Evolutionary conservation across 768 basidiomycete genomes (phyloP).

Genomic region (Rhodosporidiobolus odoratus): DNA sequence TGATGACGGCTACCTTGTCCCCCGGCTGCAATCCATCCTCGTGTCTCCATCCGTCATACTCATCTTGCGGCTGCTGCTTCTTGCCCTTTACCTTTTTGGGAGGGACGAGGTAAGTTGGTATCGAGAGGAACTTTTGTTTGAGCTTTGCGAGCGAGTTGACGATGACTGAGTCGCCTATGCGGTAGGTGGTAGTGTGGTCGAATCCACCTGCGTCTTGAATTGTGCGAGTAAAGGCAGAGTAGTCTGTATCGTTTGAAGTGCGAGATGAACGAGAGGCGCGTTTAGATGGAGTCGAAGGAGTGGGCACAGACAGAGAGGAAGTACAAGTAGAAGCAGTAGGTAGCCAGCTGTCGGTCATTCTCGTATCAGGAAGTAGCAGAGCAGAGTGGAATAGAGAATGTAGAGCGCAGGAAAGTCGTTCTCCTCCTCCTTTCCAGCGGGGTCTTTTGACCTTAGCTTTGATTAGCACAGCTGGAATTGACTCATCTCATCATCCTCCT

Average conservation of each 20-base stretch:
- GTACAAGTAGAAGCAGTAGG: neutral
- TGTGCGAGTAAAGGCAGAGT: slow-evolving; percentile 25
- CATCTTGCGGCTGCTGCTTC: neutral
- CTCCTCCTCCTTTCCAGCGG: too few relatives aligned
- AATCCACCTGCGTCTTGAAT: neutral
- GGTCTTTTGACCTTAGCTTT: too few relatives aligned
- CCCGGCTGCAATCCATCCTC: slow-evolving; percentile 16
- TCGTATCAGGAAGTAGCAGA: neutral
- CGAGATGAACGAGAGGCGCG: slow-evolving; percentile 23
- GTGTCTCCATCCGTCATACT: slow-evolving; percentile 22
- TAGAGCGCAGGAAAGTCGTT: neutral
- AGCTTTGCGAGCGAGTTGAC: slow-evolving; percentile 1
- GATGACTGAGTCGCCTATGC: slow-evolving; percentile 23
- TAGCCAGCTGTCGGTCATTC: neutral
- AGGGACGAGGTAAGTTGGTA: slow-evolving; percentile 3
- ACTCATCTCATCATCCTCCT: too few relatives aligned
- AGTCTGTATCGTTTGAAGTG: slow-evolving; percentile 27
- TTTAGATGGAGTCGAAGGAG: slow-evolving; percentile 20
- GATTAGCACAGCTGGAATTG: too few relatives aligned
- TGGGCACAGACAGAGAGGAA: neutral
- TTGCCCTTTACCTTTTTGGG: slow-evolving; percentile 8
- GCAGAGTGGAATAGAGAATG: neutral
- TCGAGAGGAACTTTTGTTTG: slow-evolving; percentile 30
- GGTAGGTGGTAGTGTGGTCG: slow-evolving; percentile 1
- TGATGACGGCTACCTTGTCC: slow-evolving; percentile 36